Conservation (phyloP, 2,329 filamentous ascomycete genomes). For the Colletotrichum liaoningense region DNA sequence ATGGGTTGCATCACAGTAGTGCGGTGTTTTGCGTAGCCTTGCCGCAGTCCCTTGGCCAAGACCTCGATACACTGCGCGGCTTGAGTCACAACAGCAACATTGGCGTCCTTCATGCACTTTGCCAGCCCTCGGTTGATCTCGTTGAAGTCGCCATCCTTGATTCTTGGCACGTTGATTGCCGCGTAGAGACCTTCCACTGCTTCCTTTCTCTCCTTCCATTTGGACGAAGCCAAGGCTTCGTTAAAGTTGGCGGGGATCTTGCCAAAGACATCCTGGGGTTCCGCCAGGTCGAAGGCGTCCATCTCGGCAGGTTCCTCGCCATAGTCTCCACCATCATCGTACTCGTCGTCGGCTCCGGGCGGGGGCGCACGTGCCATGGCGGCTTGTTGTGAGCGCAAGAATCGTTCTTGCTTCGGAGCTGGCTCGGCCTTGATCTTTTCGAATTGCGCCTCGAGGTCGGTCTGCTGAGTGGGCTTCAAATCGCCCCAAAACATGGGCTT, state of each 20-base stretch:
- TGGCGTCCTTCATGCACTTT: conserved; percentile 99
- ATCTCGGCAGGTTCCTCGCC: conserved; percentile 77
- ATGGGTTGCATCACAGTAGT: conserved; percentile 86
- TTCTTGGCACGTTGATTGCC: conserved; percentile 84
- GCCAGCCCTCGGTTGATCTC: conserved; percentile 87
- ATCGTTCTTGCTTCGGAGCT: conserved; percentile 87
- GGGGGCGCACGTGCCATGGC: conserved; percentile 78
- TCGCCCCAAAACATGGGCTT: conserved; percentile 98
- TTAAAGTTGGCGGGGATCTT: conserved; percentile 86
- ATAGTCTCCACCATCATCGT: conserved; percentile 67
- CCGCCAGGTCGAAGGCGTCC: conserved; percentile 84
- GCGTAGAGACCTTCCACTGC: conserved; percentile 85
- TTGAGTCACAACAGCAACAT: conserved; percentile 92
- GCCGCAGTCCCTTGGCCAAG: conserved; percentile 86
- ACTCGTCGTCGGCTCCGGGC: conserved; percentile 66
- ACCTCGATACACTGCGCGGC: conserved; percentile 94
- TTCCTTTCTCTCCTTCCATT: conserved; percentile 99
- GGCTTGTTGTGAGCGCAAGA: conserved; percentile 90
- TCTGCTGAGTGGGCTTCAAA: conserved; percentile 93
- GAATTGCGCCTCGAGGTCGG: conserved; percentile 92
- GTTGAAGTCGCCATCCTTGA: conserved; percentile 90
- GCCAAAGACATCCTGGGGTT: conserved; percentile 86
- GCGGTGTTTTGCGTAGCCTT: conserved; percentile 83
- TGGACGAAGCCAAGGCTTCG: conserved; percentile 87
- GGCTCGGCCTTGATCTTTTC: conserved; percentile 92